Evolutionary conservation across 2,329 filamentous ascomycete genomes (phyloP).

Genomic region (Cryphonectria parasitica): DNA sequence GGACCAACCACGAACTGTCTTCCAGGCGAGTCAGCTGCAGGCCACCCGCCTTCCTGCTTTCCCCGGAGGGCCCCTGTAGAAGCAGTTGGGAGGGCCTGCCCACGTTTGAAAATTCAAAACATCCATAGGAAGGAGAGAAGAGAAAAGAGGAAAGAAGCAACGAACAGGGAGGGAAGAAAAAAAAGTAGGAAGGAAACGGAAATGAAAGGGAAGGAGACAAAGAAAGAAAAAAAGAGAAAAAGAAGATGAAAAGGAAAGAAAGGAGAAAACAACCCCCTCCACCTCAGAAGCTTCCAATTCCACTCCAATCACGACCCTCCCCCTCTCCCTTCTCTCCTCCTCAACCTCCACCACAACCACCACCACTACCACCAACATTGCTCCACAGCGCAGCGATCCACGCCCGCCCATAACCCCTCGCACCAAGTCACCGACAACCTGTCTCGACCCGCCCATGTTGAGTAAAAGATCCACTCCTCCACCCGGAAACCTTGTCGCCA

Average conservation of each 20-base stretch:
- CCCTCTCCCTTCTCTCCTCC: neutral
- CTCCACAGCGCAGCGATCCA: conserved; percentile 6
- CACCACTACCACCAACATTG: neutral
- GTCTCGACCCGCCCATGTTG: neutral
- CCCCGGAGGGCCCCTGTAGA: conserved; percentile 23
- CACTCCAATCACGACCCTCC: conserved; percentile 3
- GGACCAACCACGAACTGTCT: conserved; percentile 1
- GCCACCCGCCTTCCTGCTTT: conserved; percentile 25
- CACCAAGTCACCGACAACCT: conserved; percentile 9
- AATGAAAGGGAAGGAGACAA: neutral
- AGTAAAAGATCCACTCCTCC: conserved; percentile 12
- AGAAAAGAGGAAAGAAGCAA: neutral
- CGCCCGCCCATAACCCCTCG: neutral
- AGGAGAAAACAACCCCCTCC: neutral
- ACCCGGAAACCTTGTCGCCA: conserved; percentile 13
- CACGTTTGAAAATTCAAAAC: neutral
- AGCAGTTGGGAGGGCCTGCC: neutral
- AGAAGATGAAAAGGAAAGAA: neutral
- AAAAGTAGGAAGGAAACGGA: neutral
- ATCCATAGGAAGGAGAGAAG: neutral
- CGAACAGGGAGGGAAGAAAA: neutral
- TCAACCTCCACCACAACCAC: neutral
- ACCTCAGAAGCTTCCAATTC: neutral
- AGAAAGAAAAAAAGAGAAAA: neutral
- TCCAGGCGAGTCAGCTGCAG: conserved; percentile 25